Percentiles rank a stretch among this genome's conserved stretches.
These are phyloP conservation scores for Umbelopsis sp. DNA, from an alignment of 192 early-diverging fungal species.

Conservation along the genomic window DNA sequence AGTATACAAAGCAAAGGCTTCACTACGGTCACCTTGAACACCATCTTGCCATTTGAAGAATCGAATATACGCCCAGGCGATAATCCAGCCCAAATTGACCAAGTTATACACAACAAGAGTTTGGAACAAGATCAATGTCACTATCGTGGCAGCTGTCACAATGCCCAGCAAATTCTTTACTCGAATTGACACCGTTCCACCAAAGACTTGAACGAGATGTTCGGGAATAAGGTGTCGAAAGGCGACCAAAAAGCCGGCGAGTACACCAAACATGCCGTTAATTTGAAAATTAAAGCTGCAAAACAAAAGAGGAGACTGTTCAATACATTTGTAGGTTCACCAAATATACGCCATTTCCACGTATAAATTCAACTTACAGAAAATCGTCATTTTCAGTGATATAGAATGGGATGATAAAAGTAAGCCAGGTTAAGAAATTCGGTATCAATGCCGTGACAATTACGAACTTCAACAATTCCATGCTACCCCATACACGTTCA, in stretches of 20 bases:
- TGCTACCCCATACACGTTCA: conserved; percentile 82
- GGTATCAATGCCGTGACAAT: conserved; percentile 53
- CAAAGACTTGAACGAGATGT: conserved; percentile 69
- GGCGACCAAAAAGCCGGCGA: conserved; percentile 78
- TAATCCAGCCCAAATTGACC: conserved; percentile 71
- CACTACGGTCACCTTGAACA: conserved; percentile 83
- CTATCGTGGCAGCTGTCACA: conserved; percentile 41
- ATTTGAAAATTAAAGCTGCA: conserved; percentile 58
- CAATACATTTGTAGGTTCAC: too few relatives aligned
- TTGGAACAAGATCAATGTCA: conserved; percentile 47
- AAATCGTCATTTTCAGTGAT: conserved; percentile 55
- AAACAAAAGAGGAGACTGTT: not conserved
- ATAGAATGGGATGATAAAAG: conserved; percentile 58
- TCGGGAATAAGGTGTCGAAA: conserved; percentile 93
- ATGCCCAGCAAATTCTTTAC: conserved; percentile 62
- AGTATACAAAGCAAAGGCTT: conserved; percentile 86
- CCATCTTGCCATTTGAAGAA: conserved; percentile 84
- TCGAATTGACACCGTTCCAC: conserved; percentile 67
- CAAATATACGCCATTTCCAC: not conserved
- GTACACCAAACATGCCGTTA: conserved; percentile 71
- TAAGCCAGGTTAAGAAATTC: conserved; percentile 56
- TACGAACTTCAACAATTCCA: conserved; percentile 74
- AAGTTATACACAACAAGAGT: conserved; percentile 64
- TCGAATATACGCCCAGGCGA: conserved; percentile 82
- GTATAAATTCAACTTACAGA: conserved; percentile 49